These are phyloP conservation scores for Lachancea kluyveri DNA, from an alignment of 805 yeast species.

Conservation along the genomic window DNA sequence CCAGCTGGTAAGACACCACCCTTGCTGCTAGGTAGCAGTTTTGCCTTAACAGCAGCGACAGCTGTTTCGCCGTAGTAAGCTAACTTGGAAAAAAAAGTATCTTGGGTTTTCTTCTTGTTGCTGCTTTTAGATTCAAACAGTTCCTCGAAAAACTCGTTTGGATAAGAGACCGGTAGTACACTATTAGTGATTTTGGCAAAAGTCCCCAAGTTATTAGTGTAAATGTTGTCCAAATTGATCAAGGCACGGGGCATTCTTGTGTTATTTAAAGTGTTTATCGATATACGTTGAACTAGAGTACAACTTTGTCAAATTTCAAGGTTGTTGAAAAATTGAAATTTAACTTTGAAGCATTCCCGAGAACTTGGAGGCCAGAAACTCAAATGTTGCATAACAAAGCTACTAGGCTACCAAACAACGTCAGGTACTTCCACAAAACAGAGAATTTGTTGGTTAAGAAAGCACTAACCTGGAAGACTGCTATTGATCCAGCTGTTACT, in stretches of 20 bases:
- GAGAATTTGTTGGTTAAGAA: no score
- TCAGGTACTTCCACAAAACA: no score
- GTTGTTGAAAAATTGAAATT: no score
- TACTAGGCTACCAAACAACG: no score
- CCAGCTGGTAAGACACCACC: slow-evolving; percentile 39
- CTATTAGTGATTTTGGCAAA: slow-evolving; percentile 15
- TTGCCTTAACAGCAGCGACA: slow-evolving; percentile 68
- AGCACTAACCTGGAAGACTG: slow-evolving; percentile 7
- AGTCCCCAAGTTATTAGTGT: slow-evolving; percentile 24
- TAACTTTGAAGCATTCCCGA: no score
- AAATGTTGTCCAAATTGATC: slow-evolving; percentile 21
- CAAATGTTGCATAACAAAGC: no score
- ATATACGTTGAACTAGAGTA: no score
- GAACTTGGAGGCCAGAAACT: no score
- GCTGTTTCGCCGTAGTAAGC: slow-evolving; percentile 73
- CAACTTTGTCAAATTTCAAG: background rate
- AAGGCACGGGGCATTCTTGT: slow-evolving; percentile 17
- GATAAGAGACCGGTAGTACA: slow-evolving; percentile 17
- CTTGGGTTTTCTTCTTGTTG: slow-evolving; percentile 10
- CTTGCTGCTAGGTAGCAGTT: slow-evolving; percentile 38
- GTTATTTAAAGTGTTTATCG: no score
- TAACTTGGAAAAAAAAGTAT: slow-evolving; percentile 19
- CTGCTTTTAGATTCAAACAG: slow-evolving; percentile 11
- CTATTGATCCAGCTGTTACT: slow-evolving; percentile 9
- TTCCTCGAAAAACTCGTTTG: slow-evolving; percentile 21